Percentiles rank a stretch among this genome's conserved stretches.
Conservation (phyloP, 495 filamentous ascomycete species). For the Lophium mytilinum region DNA sequence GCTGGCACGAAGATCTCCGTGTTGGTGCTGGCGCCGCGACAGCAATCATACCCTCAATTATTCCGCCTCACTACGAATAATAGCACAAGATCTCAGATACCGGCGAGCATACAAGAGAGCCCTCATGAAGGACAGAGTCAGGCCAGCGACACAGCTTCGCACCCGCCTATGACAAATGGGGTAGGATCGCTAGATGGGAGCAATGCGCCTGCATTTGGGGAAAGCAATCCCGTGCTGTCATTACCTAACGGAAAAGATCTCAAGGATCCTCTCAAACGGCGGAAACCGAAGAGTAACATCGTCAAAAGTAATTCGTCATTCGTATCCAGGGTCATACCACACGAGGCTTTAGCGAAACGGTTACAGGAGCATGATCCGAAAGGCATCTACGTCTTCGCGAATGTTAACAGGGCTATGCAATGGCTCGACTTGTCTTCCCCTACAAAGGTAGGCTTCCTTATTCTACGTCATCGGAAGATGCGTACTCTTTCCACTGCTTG, state of each 20-base stretch:
- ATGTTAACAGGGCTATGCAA: slow-evolving; percentile 88
- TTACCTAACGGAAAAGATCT: slow-evolving; percentile 36
- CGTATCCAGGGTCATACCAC: slow-evolving; percentile 86
- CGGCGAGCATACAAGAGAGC: slow-evolving; percentile 34
- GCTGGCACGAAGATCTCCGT: slow-evolving; percentile 81
- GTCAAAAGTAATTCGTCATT: slow-evolving; percentile 97
- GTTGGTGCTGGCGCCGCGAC: slow-evolving; percentile 55
- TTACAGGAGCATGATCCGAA: slow-evolving; percentile 68
- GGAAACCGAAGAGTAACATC: slow-evolving; percentile 95
- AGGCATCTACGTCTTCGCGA: slow-evolving; percentile 83
- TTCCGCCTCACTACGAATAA: slow-evolving; percentile 42
- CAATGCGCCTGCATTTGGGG: slow-evolving; percentile 68
- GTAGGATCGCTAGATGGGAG: slow-evolving; percentile 18
- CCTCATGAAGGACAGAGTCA: slow-evolving; percentile 29
- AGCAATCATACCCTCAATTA: slow-evolving; percentile 47
- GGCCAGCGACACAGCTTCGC: slow-evolving; percentile 25
- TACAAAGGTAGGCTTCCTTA: slow-evolving; percentile 40
- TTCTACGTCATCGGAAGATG: not conserved
- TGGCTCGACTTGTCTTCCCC: slow-evolving; percentile 64
- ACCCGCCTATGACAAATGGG: slow-evolving; percentile 22
- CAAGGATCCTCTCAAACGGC: slow-evolving; percentile 71
- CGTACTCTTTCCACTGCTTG: too few species aligned
- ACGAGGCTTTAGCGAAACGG: slow-evolving; percentile 70
- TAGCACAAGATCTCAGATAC: slow-evolving; percentile 37
- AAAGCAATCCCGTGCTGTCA: slow-evolving; percentile 68